Percentiles rank a stretch among this genome's conserved stretches.
phyloP scores from a whole-genome alignment of 768 basidiomycete species.

The Lactifluus piperatus region DNA sequence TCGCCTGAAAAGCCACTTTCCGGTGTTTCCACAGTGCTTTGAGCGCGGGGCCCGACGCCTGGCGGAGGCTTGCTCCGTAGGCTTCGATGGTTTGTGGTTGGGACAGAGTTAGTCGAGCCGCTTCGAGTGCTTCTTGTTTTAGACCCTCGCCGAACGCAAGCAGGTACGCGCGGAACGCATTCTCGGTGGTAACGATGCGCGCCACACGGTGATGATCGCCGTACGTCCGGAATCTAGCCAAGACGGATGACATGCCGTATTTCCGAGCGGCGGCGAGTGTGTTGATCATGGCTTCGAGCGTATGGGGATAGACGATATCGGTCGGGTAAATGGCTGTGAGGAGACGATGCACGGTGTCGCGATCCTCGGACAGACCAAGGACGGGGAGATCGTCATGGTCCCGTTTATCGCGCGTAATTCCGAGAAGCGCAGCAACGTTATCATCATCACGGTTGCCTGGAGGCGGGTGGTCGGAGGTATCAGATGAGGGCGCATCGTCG shows the following conservation, averaged over 20 bases:
- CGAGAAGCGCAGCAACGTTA: neutral
- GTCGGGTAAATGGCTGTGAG: slow-evolving; percentile 10
- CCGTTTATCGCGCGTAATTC: neutral
- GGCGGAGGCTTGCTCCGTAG: neutral
- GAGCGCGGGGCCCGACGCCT: slow-evolving; percentile 1
- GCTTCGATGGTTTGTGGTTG: neutral
- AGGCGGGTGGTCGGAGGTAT: neutral
- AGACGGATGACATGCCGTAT: neutral
- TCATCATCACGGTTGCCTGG: too few relatives aligned
- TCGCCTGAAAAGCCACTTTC: neutral
- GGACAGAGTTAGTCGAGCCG: neutral
- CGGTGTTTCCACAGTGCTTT: neutral
- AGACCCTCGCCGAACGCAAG: neutral
- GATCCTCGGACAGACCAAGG: neutral
- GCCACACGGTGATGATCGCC: neutral
- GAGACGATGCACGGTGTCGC: slow-evolving; percentile 9
- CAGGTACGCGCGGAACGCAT: slow-evolving; percentile 1
- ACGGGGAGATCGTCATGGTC: neutral
- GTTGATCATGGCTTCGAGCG: slow-evolving; percentile 4
- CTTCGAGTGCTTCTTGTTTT: slow-evolving; percentile 1
- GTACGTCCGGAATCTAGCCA: neutral
- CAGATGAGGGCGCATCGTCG: neutral
- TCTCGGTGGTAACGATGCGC: neutral
- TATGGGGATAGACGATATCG: slow-evolving; percentile 1
- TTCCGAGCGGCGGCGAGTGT: neutral